Evolutionary conservation across 2,329 filamentous ascomycete species (phyloP).

Genomic region (Fusarium odoratissimum): DNA sequence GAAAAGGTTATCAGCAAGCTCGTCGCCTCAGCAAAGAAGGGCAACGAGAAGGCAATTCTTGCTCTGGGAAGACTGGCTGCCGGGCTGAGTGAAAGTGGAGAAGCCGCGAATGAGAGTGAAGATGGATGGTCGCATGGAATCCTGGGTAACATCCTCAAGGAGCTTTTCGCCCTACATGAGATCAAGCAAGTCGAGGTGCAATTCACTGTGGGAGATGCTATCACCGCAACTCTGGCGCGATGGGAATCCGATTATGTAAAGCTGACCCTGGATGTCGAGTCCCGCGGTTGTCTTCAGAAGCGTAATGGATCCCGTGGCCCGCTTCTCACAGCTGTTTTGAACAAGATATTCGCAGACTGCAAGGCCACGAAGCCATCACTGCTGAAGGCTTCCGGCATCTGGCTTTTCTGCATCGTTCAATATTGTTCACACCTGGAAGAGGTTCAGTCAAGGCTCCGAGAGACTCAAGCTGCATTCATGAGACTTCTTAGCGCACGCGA

Average conservation of each 20-base stretch:
- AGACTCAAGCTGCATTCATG: conserved; percentile 90
- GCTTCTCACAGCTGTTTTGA: conserved; percentile 67
- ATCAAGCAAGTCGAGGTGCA: conserved; percentile 88
- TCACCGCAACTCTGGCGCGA: conserved; percentile 80
- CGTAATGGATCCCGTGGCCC: conserved; percentile 54
- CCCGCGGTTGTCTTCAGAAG: conserved; percentile 48
- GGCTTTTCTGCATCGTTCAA: conserved; percentile 91
- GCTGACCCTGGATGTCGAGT: conserved; percentile 80
- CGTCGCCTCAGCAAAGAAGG: conserved; percentile 76
- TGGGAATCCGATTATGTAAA: conserved; percentile 87
- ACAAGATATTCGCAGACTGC: conserved; percentile 81
- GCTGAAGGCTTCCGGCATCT: conserved; percentile 92
- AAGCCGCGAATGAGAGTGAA: conserved; percentile 13
- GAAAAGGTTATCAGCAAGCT: conserved; percentile 70
- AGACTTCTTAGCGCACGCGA: conserved; percentile 87
- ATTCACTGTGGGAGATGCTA: conserved; percentile 89
- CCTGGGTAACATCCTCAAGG: conserved; percentile 70
- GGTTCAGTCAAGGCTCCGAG: conserved; percentile 78
- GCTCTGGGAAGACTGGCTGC: conserved; percentile 82
- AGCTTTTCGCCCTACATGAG: conserved; percentile 82
- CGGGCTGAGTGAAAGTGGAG: conserved; percentile 59
- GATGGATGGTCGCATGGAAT: conserved; percentile 52
- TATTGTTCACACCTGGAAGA: conserved; percentile 84
- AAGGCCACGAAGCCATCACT: conserved; percentile 88
- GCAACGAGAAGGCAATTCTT: conserved; percentile 84